Evolutionary conservation across 129 eudicot species (phyloP).

Genomic region (Lactuca sativa): DNA sequence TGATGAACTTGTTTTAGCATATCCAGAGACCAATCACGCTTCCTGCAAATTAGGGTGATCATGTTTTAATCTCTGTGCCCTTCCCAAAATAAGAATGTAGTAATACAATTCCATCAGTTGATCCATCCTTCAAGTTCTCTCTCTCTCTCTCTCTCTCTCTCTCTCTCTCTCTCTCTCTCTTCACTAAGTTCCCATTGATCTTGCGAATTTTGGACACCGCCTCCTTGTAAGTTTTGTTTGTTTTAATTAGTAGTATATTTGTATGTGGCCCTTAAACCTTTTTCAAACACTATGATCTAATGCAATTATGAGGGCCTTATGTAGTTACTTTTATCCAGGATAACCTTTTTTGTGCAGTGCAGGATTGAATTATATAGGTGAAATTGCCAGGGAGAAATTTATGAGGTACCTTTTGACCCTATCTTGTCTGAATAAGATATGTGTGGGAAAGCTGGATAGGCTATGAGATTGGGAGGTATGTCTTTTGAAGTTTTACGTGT

Average conservation of each 20-base stretch:
- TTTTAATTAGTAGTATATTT: constrained; percentile 17
- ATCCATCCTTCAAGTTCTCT: no score
- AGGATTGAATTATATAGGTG: constrained; percentile 43
- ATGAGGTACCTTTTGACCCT: constrained; percentile 38
- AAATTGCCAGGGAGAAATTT: constrained; percentile 37
- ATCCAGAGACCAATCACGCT: constrained; percentile 14
- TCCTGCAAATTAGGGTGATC: constrained; percentile 18
- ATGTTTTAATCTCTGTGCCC: constrained; percentile 9
- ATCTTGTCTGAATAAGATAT: constrained; percentile 29
- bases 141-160: no score
- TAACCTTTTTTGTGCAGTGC: constrained; percentile 47
- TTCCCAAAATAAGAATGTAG: constrained; percentile 16
- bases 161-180: neutral
- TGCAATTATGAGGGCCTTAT: constrained; percentile 18
- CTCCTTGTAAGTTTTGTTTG: constrained; percentile 31
- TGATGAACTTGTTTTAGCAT: constrained; percentile 11
- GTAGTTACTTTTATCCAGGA: constrained; percentile 27
- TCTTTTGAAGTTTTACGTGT: constrained; percentile 19
- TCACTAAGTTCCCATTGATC: neutral
- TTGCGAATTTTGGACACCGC: neutral
- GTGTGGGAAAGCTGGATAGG: constrained; percentile 7
- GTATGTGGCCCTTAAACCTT: constrained; percentile 13
- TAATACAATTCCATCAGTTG: no score
- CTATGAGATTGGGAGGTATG: constrained; percentile 18
- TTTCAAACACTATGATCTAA: neutral